Evolutionary conservation across 1,284 basidiomycete species (phyloP).

Genomic region (Apiotrichum brassicae): DNA sequence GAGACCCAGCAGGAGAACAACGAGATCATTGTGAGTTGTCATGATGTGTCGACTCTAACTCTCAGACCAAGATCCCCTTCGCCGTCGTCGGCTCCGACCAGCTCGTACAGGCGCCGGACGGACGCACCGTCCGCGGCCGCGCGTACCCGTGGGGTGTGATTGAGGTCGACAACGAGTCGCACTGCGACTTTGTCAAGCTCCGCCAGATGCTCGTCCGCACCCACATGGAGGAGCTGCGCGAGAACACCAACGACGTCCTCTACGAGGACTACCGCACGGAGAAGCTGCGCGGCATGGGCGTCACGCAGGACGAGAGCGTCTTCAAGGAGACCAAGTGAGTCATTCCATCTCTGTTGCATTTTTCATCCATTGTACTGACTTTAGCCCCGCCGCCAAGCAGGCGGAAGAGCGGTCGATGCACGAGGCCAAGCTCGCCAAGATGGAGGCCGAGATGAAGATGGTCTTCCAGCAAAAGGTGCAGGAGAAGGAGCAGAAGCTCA

Average conservation of each 20-base stretch:
- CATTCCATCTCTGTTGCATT: too few species aligned
- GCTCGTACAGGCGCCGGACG: conserved; percentile 71
- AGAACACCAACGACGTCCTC: conserved; percentile 84
- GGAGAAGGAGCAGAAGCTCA: conserved; percentile 95
- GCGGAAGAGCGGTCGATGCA: conserved; percentile 90
- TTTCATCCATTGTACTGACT: background rate
- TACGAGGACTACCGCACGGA: conserved; percentile 97
- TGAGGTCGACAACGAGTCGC: conserved; percentile 95
- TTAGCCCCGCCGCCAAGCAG: conserved; percentile 83
- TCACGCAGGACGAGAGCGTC: conserved; percentile 88
- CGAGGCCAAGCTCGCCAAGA: conserved; percentile 92
- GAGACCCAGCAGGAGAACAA: conserved; percentile 92
- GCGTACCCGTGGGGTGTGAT: conserved; percentile 95
- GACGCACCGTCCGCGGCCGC: conserved; percentile 82
- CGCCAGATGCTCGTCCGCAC: conserved; percentile 96
- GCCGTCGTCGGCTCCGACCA: conserved; percentile 90
- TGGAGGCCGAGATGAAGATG: conserved; percentile 99
- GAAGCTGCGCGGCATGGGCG: conserved; percentile 90
- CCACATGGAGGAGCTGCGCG: conserved; percentile 95
- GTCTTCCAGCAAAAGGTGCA: conserved; percentile 99
- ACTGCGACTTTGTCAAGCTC: conserved; percentile 97
- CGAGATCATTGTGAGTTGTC: conserved; percentile 65
- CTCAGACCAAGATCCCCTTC: conserved; percentile 84
- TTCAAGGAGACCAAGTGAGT: conserved; percentile 98
- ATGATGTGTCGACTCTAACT: background rate